Evolutionary conservation across 2,329 filamentous ascomycete genomes (phyloP).

Genomic region (Aspergillus sp.): DNA sequence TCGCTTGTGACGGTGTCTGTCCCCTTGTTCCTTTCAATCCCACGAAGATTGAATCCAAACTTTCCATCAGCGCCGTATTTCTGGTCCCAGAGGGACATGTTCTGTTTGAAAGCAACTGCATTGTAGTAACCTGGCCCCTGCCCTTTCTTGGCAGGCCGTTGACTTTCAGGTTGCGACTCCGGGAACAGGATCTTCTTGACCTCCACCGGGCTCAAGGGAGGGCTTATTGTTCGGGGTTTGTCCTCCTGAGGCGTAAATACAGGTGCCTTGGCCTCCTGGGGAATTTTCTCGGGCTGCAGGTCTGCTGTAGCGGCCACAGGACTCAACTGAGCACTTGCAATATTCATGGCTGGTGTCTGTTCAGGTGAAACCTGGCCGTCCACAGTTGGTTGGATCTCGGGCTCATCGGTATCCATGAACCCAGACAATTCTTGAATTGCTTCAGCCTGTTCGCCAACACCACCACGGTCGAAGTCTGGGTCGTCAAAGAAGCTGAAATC

Average conservation of each 20-base stretch:
- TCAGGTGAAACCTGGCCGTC: slow-evolving; percentile 10
- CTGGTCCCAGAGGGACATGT: slow-evolving; percentile 51
- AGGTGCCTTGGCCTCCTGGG: slow-evolving; percentile 1
- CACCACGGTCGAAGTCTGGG: slow-evolving; percentile 41
- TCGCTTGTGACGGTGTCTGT: slow-evolving; percentile 17
- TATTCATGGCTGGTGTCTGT: slow-evolving; percentile 3
- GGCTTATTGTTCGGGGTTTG: slow-evolving; percentile 37
- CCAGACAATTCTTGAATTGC: slow-evolving; percentile 19
- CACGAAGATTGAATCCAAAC: slow-evolving; percentile 41
- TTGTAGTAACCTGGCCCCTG: slow-evolving; percentile 51
- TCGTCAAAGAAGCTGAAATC: slow-evolving; percentile 69
- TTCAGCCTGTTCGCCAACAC: slow-evolving; percentile 16
- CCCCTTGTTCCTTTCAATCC: slow-evolving; percentile 9
- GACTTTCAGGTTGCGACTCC: slow-evolving; percentile 13
- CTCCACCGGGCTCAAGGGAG: slow-evolving; percentile 44
- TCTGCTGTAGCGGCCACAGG: slow-evolving; percentile 4
- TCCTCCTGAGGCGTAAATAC: slow-evolving; percentile 20
- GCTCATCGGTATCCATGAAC: slow-evolving; percentile 15
- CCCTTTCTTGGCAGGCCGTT: slow-evolving; percentile 13
- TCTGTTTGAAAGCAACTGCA: slow-evolving; percentile 54
- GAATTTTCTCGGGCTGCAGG: slow-evolving; percentile 8
- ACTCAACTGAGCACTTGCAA: not conserved
- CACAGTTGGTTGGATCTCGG: slow-evolving; percentile 15
- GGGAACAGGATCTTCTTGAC: slow-evolving; percentile 51
- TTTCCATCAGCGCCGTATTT: slow-evolving; percentile 56